Percentiles rank a stretch among this genome's conserved stretches.
These are phyloP conservation scores for Penicillium crustosum DNA, from an alignment of 2,329 filamentous ascomycete genomes.

Conservation along the genomic window DNA sequence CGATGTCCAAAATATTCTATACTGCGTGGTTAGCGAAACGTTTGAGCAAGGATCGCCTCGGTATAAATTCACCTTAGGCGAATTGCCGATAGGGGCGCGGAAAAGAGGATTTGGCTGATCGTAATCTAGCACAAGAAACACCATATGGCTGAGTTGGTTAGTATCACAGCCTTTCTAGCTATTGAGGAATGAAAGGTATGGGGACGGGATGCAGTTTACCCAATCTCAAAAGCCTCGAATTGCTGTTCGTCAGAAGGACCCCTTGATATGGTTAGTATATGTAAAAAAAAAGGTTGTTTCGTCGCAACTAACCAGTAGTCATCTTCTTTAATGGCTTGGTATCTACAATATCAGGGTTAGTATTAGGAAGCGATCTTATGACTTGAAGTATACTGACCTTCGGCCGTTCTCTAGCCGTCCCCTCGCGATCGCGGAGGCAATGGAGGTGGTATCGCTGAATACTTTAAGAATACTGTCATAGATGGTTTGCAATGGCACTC, in stretches of 20 bases:
- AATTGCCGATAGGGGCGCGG: constrained; percentile 15
- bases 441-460: constrained; percentile 18
- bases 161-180: not conserved
- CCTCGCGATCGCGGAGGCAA: constrained; percentile 15
- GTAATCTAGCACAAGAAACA: constrained; percentile 20
- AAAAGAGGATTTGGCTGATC: constrained; percentile 15
- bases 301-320: constrained; percentile 17
- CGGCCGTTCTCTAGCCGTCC: constrained; percentile 20
- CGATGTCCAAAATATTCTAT: constrained; percentile 21
- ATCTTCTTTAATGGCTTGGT: constrained; percentile 20
- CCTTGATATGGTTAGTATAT: constrained; percentile 7
- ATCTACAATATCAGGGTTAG: constrained; percentile 10
- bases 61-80: constrained; percentile 13
- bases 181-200: not conserved
- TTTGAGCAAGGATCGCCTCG: not conserved
- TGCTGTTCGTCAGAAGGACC: constrained; percentile 22
- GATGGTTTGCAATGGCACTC: not conserved
- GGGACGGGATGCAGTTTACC: constrained; percentile 8
- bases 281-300: not conserved
- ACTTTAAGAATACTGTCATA: not conserved
- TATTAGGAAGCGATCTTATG: not conserved
- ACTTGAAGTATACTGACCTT: constrained; percentile 26
- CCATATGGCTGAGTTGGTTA: constrained; percentile 13
- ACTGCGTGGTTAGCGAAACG: not conserved
- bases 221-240: constrained; percentile 21